These are phyloP conservation scores for Camelina sativa DNA, from an alignment of 345 rosid genomes.

Conservation along the genomic window DNA sequence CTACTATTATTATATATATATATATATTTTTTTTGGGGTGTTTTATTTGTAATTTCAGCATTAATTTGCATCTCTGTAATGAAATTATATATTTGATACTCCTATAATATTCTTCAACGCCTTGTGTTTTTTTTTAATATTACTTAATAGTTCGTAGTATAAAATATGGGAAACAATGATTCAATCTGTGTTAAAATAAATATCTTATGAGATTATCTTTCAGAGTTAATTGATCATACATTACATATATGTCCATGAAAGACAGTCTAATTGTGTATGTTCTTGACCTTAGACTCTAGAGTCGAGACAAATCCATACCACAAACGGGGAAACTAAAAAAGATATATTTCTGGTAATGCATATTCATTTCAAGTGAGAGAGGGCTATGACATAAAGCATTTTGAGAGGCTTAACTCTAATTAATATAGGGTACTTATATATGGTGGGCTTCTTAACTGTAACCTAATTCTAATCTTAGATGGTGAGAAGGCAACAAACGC, in stretches of 20 bases:
- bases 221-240: background rate
- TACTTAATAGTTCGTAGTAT: background rate
- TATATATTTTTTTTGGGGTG: no score
- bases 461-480: no score
- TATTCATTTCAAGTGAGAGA: background rate
- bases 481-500: no score
- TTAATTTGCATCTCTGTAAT: background rate
- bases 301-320: no score
- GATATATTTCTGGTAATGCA: no score
- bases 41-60: background rate
- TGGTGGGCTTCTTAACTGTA: no score
- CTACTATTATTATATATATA: no score
- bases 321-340: no score
- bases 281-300: no score
- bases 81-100: background rate
- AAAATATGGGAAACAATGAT: background rate
- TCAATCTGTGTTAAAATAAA: background rate
- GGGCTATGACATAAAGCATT: background rate
- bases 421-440: no score
- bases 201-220: no score
- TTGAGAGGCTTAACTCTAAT: no score
- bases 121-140: background rate
- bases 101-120: background rate
- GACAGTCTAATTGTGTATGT: background rate
- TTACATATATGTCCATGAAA: background rate